Evolutionary conservation across 2,329 filamentous ascomycete genomes (phyloP).

Genomic region (Colletotrichum simmondsii): DNA sequence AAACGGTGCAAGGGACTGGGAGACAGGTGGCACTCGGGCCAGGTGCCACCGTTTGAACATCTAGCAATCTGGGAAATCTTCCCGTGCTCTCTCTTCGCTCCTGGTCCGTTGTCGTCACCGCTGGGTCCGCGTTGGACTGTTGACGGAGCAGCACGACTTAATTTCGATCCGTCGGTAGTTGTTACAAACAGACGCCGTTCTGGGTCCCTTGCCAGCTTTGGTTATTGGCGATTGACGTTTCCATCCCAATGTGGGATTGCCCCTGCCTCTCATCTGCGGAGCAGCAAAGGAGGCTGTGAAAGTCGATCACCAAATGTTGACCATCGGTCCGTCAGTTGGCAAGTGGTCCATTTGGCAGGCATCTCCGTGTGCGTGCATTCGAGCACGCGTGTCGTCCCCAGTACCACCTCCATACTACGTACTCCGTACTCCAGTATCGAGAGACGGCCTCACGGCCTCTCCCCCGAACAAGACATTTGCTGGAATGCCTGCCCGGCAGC

Average conservation of each 20-base stretch:
- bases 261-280: slow-evolving; percentile 26
- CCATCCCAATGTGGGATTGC: slow-evolving; percentile 22
- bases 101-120: slow-evolving; percentile 22
- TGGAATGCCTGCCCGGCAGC: slow-evolving; percentile 5
- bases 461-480: slow-evolving; percentile 13
- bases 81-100: slow-evolving; percentile 4
- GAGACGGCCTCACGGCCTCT: slow-evolving; percentile 4
- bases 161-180: slow-evolving; percentile 31
- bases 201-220: slow-evolving; percentile 2
- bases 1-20: neutral
- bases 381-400: slow-evolving; percentile 17
- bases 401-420: neutral
- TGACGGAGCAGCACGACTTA: slow-evolving; percentile 18
- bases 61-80: slow-evolving; percentile 19
- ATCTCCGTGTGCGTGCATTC: neutral
- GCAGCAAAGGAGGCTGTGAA: slow-evolving; percentile 27
- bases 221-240: slow-evolving; percentile 9
- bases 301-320: slow-evolving; percentile 18
- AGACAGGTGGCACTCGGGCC: slow-evolving; percentile 5
- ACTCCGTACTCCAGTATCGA: neutral
- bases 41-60: slow-evolving; percentile 6
- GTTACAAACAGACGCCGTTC: slow-evolving; percentile 27
- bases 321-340: slow-evolving; percentile 3
- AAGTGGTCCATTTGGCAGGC: neutral
- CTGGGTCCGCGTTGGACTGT: slow-evolving; percentile 6